Conservation (phyloP, 2,329 filamentous ascomycete species). For the Colletotrichum simmondsii region DNA sequence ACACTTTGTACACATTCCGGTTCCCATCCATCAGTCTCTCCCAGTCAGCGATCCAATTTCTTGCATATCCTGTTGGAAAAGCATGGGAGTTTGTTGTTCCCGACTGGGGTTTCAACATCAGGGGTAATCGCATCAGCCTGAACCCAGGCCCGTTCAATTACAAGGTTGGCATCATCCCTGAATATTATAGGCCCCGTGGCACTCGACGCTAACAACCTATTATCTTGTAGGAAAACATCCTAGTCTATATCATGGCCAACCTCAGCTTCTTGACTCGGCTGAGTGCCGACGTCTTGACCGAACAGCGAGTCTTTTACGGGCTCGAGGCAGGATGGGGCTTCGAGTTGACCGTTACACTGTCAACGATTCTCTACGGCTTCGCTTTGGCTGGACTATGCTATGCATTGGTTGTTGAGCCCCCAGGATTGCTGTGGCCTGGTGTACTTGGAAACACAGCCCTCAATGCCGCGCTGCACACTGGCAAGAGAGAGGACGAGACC, state of each 20-base stretch:
- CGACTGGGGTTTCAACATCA: slow-evolving; percentile 42
- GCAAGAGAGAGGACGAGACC: slow-evolving; percentile 41
- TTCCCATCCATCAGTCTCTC: slow-evolving; percentile 46
- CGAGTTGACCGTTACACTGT: slow-evolving; percentile 52
- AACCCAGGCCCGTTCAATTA: slow-evolving; percentile 54
- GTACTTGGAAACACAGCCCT: slow-evolving; percentile 60
- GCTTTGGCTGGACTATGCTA: slow-evolving; percentile 58
- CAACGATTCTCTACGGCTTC: slow-evolving; percentile 58
- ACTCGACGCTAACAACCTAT: neutral
- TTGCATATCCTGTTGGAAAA: slow-evolving; percentile 56
- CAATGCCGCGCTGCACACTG: slow-evolving; percentile 52
- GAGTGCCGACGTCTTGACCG: slow-evolving; percentile 47
- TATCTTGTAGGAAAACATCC: slow-evolving; percentile 46
- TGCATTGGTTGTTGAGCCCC: slow-evolving; percentile 56
- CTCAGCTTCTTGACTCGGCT: slow-evolving; percentile 52
- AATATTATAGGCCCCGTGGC: too few relatives aligned
- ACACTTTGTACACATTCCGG: slow-evolving; percentile 53
- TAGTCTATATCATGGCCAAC: slow-evolving; percentile 57
- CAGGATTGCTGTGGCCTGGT: slow-evolving; percentile 63
- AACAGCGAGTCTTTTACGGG: slow-evolving; percentile 53
- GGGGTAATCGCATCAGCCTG: slow-evolving; percentile 42
- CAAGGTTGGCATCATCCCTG: slow-evolving; percentile 40
- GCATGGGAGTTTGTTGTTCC: slow-evolving; percentile 46
- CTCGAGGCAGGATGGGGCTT: slow-evolving; percentile 56
- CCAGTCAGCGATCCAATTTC: slow-evolving; percentile 51